phyloP scores from a whole-genome alignment of 805 yeast species.

The Kodamaea neixiangensis region DNA sequence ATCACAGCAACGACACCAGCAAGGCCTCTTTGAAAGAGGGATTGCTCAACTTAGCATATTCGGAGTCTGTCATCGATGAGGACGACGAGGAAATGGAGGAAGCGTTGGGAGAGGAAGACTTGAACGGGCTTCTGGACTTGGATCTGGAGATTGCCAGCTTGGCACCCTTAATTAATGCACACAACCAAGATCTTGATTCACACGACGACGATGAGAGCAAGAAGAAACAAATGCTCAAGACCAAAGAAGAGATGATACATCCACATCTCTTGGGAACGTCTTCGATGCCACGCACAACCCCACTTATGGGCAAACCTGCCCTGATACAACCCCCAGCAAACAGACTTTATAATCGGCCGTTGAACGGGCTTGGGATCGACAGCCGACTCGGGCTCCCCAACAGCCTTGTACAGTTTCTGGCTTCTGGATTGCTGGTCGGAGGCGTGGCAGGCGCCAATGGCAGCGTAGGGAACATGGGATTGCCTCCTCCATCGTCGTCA shows the following conservation, averaged over 20 bases:
- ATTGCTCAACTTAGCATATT: constrained; percentile 18
- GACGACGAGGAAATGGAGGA: constrained; percentile 41
- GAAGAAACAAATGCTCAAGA: background rate
- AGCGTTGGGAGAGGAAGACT: constrained; percentile 15
- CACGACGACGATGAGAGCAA: constrained; percentile 13
- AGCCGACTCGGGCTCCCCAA: constrained; percentile 16
- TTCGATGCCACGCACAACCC: constrained; percentile 15
- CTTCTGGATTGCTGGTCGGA: constrained; percentile 2
- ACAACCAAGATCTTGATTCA: constrained; percentile 29
- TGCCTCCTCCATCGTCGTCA: background rate
- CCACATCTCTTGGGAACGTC: background rate
- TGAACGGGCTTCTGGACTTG: constrained; percentile 16
- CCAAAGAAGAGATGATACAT: background rate
- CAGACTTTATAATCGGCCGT: constrained; percentile 29
- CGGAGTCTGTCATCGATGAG: constrained; percentile 30
- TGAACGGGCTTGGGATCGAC: constrained; percentile 24
- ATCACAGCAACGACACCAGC: constrained; percentile 12
- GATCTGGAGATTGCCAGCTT: constrained; percentile 44
- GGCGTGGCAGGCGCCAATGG: background rate
- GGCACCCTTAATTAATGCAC: constrained; percentile 41
- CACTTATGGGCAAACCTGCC: constrained; percentile 49
- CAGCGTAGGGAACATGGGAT: background rate
- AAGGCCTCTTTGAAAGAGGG: constrained; percentile 17
- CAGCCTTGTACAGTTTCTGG: constrained; percentile 1
- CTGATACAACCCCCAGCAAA: constrained; percentile 47